Evolutionary conservation across 176 grass and related monocot genomes (phyloP), one percentile per base, ranked within the genome.

Genomic region (Carex myosuroides): DNA sequence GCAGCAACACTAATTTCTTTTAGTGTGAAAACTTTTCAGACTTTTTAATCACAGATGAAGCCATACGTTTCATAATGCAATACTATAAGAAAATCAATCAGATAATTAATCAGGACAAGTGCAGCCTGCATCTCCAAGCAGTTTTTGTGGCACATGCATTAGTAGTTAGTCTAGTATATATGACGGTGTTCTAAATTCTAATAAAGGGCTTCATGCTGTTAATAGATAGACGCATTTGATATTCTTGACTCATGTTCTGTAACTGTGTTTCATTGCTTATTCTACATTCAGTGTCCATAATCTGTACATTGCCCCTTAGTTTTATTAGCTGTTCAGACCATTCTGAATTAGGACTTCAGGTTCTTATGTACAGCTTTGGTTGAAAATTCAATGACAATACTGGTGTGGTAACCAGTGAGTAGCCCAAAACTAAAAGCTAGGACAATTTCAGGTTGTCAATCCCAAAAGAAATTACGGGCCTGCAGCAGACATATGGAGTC

Each of bases 401-500:
- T 42, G 35, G 14, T 20, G 33, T 21, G 18, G 13, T 41, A 30
- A 8, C 17, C 6, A 16, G 20, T 76, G 72, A 76, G 72, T 76
- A 55, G 22, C 30, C 11, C 12, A 54, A 56, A 77, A 77, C 50
- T 77, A 18, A 77, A 33, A 17, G 3, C 17, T 55, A 11, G 24
- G 50, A 33, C 50, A 32, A 32, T 13, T 83, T 13, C 83, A 97
- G 91, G 94, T 97, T 90, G 90, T 93, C 76, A 93, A 97, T 90
- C 94, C 91, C 32, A 91, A 64, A 90, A 97, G 86, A 79, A 87
- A 88, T 52, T 97, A 97, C 33, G 94, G 94, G 35, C 87, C 89
- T 65, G 61, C 89, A 84, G 94, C 94, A 87, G 94, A 97, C 88
- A 94, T 97, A 61, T 97, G 94, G 94, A 97, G 94, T 80, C 81